Conservation (phyloP, 768 basidiomycete genomes). For the Cyclocybe cylindracea region DNA sequence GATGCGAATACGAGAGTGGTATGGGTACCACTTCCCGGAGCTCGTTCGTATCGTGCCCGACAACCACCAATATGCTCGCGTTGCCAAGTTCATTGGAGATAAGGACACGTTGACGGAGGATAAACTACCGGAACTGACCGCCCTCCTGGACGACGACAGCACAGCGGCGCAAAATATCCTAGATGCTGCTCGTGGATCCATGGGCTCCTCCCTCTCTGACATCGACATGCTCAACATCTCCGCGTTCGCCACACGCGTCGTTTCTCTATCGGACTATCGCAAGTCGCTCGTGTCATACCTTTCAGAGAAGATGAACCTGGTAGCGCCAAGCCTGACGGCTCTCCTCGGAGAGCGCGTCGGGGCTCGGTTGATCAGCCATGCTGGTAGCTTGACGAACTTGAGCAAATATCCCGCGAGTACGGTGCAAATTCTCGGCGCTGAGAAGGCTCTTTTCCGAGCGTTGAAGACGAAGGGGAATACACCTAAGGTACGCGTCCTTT, state of each 20-base stretch:
- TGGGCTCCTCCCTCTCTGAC: conserved; percentile 90
- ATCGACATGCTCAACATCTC: conserved; percentile 96
- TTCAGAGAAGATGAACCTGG: conserved; percentile 96
- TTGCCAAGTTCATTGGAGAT: conserved; percentile 85
- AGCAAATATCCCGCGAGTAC: conserved; percentile 99
- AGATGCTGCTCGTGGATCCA: conserved; percentile 91
- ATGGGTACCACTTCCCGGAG: conserved; percentile 99
- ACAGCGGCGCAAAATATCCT: conserved; percentile 91
- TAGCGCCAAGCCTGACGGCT: conserved; percentile 91
- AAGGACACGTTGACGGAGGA: conserved; percentile 81
- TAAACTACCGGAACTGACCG: conserved; percentile 75
- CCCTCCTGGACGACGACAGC: conserved; percentile 80
- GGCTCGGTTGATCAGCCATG: conserved; percentile 91
- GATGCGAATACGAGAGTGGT: conserved; percentile 99
- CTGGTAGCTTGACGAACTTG: conserved; percentile 93
- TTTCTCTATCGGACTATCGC: conserved; percentile 92
- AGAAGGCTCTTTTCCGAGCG: conserved; percentile 96
- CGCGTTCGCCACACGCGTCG: conserved; percentile 86
- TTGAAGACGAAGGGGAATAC: conserved; percentile 99
- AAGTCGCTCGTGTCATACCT: conserved; percentile 87
- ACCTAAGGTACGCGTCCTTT: conserved; percentile 66
- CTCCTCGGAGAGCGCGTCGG: conserved; percentile 91
- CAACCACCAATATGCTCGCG: conserved; percentile 90
- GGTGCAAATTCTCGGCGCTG: conserved; percentile 96
- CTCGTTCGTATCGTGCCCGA: conserved; percentile 91